phyloP scores from a whole-genome alignment of 2,329 filamentous ascomycete genomes.

The Epichloe sylvatica region DNA sequence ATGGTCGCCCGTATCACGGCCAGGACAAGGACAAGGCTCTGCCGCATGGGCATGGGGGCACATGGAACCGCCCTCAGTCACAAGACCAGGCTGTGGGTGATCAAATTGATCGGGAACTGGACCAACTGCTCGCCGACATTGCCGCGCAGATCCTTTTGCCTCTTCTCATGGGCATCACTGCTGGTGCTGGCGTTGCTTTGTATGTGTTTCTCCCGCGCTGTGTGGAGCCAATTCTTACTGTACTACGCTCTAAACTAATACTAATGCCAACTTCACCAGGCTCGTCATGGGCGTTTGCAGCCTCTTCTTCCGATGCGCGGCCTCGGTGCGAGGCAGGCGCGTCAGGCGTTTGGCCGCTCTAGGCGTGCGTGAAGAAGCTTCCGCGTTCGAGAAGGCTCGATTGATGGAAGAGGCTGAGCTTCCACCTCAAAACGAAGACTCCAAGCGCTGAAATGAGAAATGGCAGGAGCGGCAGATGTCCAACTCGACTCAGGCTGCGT shows the following conservation, averaged over 20 bases:
- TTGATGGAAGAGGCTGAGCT: slow-evolving; percentile 28
- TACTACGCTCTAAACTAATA: background rate
- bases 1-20: slow-evolving; percentile 7
- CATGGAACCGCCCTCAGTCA: slow-evolving; percentile 6
- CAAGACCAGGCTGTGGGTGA: slow-evolving; percentile 7
- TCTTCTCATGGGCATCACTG: slow-evolving; percentile 52
- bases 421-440: slow-evolving; percentile 14
- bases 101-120: slow-evolving; percentile 22
- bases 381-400: slow-evolving; percentile 35
- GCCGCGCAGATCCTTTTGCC: slow-evolving; percentile 52
- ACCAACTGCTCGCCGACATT: slow-evolving; percentile 38
- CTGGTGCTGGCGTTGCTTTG: slow-evolving; percentile 54
- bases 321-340: slow-evolving; percentile 25
- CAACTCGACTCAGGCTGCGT: background rate
- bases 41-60: background rate
- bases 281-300: slow-evolving; percentile 52
- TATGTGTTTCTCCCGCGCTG: slow-evolving; percentile 20
- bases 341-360: background rate
- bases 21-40: slow-evolving; percentile 5
- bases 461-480: background rate
- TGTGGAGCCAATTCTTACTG: too few species aligned
- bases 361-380: background rate
- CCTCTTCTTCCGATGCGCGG: slow-evolving; percentile 44
- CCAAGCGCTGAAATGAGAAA: slow-evolving; percentile 12
- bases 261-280: slow-evolving; percentile 21